Evolutionary conservation across 1,139 yeast genomes (phyloP).

Genomic region (Diutina catenulata): DNA sequence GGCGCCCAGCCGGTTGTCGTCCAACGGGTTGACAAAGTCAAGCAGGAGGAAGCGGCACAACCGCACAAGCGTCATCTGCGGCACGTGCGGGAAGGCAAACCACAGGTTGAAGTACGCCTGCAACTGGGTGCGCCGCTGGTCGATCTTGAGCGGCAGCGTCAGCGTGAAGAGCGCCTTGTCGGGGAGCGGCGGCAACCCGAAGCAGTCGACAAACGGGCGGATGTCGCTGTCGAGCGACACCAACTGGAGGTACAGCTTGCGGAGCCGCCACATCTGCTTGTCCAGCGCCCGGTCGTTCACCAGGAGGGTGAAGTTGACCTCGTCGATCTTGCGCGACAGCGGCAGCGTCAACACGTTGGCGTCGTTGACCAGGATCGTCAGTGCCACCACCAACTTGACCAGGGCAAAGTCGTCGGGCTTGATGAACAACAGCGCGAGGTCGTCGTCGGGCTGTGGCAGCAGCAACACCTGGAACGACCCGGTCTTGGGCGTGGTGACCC

Average conservation of each 20-base stretch:
- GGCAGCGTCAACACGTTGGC: conserved; percentile 12
- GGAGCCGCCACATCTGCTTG: conserved; percentile 63
- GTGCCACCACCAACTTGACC: conserved; percentile 44
- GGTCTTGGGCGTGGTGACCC: too few relatives aligned
- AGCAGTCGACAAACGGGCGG: conserved; percentile 42
- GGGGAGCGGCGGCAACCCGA: conserved; percentile 51
- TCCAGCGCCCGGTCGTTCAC: conserved; percentile 45
- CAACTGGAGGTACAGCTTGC: conserved; percentile 49
- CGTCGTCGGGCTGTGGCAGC: conserved; percentile 22
- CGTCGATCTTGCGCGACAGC: conserved; percentile 29
- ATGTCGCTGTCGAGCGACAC: conserved; percentile 44
- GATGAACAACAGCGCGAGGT: conserved; percentile 32
- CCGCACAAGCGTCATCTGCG: conserved; percentile 38
- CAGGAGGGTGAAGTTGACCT: conserved; percentile 48
- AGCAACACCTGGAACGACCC: conserved; percentile 1
- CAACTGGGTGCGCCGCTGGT: conserved; percentile 40
- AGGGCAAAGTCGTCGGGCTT: conserved; percentile 60
- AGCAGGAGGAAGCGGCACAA: conserved; percentile 59
- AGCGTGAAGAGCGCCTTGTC: conserved; percentile 46
- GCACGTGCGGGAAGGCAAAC: conserved; percentile 50
- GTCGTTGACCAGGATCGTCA: conserved; percentile 29
- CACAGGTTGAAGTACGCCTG: conserved; percentile 52
- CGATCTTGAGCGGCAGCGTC: conserved; percentile 56
- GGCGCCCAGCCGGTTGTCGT: conserved; percentile 43
- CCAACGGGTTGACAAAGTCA: conserved; percentile 56